These are phyloP conservation scores for Claviceps lovelessii DNA, from an alignment of 2,329 filamentous ascomycete genomes.

Conservation along the genomic window DNA sequence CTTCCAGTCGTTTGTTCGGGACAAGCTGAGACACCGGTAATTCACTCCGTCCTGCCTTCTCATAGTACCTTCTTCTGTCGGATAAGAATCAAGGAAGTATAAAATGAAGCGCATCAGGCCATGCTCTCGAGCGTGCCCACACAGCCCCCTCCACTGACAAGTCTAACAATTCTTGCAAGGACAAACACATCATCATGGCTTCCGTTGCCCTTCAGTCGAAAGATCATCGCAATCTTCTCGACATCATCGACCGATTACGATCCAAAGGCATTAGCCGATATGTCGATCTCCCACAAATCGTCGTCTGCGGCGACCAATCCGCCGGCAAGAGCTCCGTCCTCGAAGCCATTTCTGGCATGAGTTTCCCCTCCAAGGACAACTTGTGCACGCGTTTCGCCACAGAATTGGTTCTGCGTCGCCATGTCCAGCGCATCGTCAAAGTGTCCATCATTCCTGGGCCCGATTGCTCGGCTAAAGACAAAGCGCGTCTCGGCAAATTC, in stretches of 20 bases:
- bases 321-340: slow-evolving; percentile 52
- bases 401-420: slow-evolving; percentile 41
- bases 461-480: slow-evolving; percentile 13
- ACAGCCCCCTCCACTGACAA: background rate
- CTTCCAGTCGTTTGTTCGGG: too few species aligned
- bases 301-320: slow-evolving; percentile 48
- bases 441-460: slow-evolving; percentile 19
- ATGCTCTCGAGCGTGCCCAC: too few species aligned
- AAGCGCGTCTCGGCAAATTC: slow-evolving; percentile 6
- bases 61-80: too few species aligned
- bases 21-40: too few species aligned
- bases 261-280: slow-evolving; percentile 7
- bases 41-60: too few species aligned
- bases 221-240: slow-evolving; percentile 7
- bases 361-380: slow-evolving; percentile 43
- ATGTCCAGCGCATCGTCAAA: slow-evolving; percentile 17
- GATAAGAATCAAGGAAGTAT: background rate
- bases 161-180: background rate
- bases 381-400: slow-evolving; percentile 51
- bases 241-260: slow-evolving; percentile 9
- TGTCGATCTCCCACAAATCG: slow-evolving; percentile 31
- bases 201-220: slow-evolving; percentile 5
- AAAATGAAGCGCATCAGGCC: background rate
- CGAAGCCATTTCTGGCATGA: slow-evolving; percentile 47
- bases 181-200: slow-evolving; percentile 2